Base-by-base conservation (phyloP, 2,329 filamentous ascomycete genomes). In the Thielaviopsis ethacetica region DNA sequence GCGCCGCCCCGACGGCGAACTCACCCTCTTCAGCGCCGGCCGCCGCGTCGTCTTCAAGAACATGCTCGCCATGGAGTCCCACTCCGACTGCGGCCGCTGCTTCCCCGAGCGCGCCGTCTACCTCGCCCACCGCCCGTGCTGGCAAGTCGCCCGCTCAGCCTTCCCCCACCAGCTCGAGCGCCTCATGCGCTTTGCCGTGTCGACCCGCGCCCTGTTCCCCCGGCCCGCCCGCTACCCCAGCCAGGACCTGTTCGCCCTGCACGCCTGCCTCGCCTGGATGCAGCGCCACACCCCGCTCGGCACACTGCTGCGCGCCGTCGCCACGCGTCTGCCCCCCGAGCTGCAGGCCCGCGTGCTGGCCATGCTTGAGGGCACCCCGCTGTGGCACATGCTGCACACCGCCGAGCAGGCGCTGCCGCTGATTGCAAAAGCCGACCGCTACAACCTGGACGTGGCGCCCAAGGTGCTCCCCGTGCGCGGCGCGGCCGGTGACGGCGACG, bases 31-130 rank as follows among this genome's bases (percentile, higher is more conserved):
- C 5, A 53, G 56, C 21, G 47, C 50, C 5, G 51, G 56, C 15
- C 59, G 59, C 22, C 59, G 56, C 34, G 59, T 61, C 51, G 55
- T 61, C 44, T 61, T 61, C 56, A 61, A 61, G 30, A 61, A 61
- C 56, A 56, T 50, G 47, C 58, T 61, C 34, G 51, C 59, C 51
- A 54, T 61, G 53, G 59, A 61, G 50, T 53, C 52, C 19, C 59
- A 61, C 53, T 58, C 59, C 27, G 56, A 58, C 19, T 58, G 59
- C 21, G 59, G 59, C 15, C 59, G 59, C 27, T 58, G 59, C 24
- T 54, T 54, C 21, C 59, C 59, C 17, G 30, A 54, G 22, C 59
- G 56, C 44, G 56, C 51, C 47, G 53, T 61, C 44, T 58, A 58
- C 24, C 59, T 61, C 15, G 56, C 59, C 17, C 59, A 61, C 53